Conservation (phyloP, 768 basidiomycete species). For the Suillus discolor region DNA sequence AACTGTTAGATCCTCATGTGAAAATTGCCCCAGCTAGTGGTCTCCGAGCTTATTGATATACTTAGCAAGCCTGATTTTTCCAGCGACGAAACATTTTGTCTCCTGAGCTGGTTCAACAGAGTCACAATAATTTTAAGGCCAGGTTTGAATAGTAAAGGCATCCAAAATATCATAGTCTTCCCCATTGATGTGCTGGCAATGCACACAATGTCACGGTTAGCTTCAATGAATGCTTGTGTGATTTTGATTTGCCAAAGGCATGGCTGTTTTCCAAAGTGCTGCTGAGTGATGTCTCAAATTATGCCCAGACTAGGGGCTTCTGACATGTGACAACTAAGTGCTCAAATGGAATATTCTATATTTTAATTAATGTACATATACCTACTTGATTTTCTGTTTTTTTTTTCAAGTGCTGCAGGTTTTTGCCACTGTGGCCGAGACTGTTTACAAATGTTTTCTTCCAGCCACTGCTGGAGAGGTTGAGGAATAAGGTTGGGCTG, state of each 20-base stretch:
- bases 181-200: not conserved
- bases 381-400: too few species aligned
- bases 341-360: too few species aligned
- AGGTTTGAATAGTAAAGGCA: not conserved
- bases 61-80: not conserved
- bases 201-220: not conserved
- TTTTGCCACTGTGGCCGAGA: too few species aligned
- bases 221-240: not conserved
- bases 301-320: not conserved
- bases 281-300: not conserved
- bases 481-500: too few species aligned
- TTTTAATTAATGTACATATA: too few species aligned
- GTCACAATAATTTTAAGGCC: not conserved
- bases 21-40: not conserved
- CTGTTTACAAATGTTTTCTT: too few species aligned
- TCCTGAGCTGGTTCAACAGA: not conserved
- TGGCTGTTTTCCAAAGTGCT: not conserved
- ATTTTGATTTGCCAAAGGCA: not conserved
- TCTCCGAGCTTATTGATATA: not conserved
- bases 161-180: not conserved
- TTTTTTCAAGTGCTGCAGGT: too few species aligned
- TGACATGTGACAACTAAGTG: too few species aligned
- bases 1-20: not conserved
- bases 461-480: too few species aligned
- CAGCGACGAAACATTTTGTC: not conserved